phyloP scores from a whole-genome alignment of 345 rosid species.

The Aurinia saxatilis region DNA sequence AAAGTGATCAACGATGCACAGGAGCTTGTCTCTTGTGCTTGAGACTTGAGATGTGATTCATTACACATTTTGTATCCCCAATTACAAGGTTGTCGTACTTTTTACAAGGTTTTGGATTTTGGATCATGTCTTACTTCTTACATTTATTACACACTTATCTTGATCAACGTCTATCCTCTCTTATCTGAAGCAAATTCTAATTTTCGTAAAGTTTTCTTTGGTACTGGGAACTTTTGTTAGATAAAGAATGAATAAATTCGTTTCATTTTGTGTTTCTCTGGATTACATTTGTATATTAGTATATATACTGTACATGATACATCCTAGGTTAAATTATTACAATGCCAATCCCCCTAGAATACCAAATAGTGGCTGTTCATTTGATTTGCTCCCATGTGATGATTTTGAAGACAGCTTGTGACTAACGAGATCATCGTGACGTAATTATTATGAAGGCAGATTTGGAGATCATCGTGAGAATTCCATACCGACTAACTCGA shows the following conservation, averaged over 20 bases:
- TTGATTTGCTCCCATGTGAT: background rate
- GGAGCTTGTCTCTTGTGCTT: slow-evolving; percentile 1
- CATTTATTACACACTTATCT: background rate
- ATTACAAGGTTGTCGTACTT: slow-evolving; percentile 14
- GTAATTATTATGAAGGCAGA: background rate
- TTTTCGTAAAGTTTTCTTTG: no score
- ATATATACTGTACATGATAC: no score
- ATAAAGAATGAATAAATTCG: no score
- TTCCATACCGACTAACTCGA: slow-evolving; percentile 9
- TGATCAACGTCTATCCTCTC: background rate
- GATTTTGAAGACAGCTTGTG: slow-evolving; percentile 4
- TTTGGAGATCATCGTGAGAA: slow-evolving; percentile 8
- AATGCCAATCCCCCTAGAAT: no score
- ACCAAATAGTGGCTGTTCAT: background rate
- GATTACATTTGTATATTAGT: background rate
- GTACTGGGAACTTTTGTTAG: no score
- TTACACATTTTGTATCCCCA: slow-evolving; percentile 1
- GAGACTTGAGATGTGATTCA: slow-evolving; percentile 8
- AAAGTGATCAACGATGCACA: slow-evolving; percentile 13
- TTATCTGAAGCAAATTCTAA: background rate
- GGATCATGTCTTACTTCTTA: background rate
- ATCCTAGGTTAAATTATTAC: no score
- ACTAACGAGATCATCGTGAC: slow-evolving; percentile 11
- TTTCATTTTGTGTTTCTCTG: no score
- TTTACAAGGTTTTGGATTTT: slow-evolving; percentile 16